Percentiles rank a stretch among this genome's conserved stretches.
Evolutionary conservation across 345 rosid species (phyloP).

Genomic region (Carallia brachiata): DNA sequence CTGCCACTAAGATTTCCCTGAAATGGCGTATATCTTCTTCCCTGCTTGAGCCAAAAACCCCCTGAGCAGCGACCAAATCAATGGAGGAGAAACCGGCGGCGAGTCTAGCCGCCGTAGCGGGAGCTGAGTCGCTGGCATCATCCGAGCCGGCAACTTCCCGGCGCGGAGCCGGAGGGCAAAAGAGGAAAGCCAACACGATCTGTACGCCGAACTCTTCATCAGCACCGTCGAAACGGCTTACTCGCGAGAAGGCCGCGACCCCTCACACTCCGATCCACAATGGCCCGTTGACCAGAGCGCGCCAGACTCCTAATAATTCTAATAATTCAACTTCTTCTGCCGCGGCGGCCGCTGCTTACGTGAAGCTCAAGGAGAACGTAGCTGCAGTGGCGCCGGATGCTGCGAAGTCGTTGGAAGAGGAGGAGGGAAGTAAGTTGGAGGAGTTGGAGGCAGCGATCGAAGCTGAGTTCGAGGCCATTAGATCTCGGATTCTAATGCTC

Average conservation of each 20-base stretch:
- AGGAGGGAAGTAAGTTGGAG: conserved; percentile 62
- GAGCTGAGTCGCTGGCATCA: conserved; percentile 48
- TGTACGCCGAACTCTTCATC: conserved; percentile 47
- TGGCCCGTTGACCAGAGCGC: conserved; percentile 95
- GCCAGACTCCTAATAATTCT: conserved; percentile 68
- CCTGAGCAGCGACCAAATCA: background rate
- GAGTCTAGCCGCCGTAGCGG: conserved; percentile 32
- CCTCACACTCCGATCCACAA: conserved; percentile 64
- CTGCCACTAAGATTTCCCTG: conserved; percentile 4
- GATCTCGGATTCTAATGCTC: conserved; percentile 76
- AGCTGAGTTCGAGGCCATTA: conserved; percentile 73
- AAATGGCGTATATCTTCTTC: conserved; percentile 13
- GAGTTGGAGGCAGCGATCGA: conserved; percentile 75
- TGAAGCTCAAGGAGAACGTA: conserved; percentile 33
- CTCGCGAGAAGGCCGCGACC: conserved; percentile 72
- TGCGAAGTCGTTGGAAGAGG: conserved; percentile 26
- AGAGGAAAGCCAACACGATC: conserved; percentile 66
- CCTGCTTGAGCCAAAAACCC: background rate
- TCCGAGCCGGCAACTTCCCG: conserved; percentile 55
- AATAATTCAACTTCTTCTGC: conserved; percentile 28
- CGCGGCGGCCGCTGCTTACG: conserved; percentile 17
- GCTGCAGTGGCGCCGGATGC: conserved; percentile 14
- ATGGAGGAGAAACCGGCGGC: conserved; percentile 38
- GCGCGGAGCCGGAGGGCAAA: conserved; percentile 68
- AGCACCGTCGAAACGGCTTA: conserved; percentile 60